These are phyloP conservation scores for Metschnikowia santaceciliae DNA, from an alignment of 805 yeast species.

Conservation along the genomic window DNA sequence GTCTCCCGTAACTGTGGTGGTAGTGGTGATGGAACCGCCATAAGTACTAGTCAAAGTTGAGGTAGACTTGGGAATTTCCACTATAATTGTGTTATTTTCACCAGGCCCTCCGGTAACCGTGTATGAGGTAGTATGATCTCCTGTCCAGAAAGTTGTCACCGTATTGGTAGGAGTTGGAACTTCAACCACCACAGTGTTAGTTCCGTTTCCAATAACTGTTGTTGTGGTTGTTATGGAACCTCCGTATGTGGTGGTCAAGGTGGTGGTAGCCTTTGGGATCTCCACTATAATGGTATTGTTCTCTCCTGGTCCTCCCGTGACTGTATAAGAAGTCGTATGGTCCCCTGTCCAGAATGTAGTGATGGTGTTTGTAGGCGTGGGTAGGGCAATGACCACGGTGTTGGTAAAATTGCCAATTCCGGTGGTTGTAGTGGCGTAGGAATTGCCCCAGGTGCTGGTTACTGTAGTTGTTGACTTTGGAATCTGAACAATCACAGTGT, in stretches of 20 bases:
- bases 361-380: slow-evolving; percentile 4
- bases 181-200: slow-evolving; percentile 9
- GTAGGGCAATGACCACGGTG: neutral
- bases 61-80: slow-evolving; percentile 9
- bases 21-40: neutral
- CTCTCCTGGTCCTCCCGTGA: neutral
- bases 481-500: neutral
- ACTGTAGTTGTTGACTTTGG: neutral
- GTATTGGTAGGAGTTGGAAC: no score
- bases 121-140: no score
- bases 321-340: neutral
- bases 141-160: no score
- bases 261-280: slow-evolving; percentile 15
- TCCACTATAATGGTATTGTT: slow-evolving; percentile 9
- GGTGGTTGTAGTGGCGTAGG: neutral
- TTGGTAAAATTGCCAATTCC: neutral
- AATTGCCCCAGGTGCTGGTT: neutral
- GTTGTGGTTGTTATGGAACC: slow-evolving; percentile 8
- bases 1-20: neutral
- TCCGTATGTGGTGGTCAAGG: slow-evolving; percentile 15
- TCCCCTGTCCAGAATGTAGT: slow-evolving; percentile 5
- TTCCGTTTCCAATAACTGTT: neutral
- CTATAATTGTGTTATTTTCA: no score
- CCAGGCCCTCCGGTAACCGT: no score
- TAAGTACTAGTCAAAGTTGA: slow-evolving; percentile 4